Base-by-base conservation (phyloP, 2,329 filamentous ascomycete species). In the Aspergillus sclerotialis region DNA sequence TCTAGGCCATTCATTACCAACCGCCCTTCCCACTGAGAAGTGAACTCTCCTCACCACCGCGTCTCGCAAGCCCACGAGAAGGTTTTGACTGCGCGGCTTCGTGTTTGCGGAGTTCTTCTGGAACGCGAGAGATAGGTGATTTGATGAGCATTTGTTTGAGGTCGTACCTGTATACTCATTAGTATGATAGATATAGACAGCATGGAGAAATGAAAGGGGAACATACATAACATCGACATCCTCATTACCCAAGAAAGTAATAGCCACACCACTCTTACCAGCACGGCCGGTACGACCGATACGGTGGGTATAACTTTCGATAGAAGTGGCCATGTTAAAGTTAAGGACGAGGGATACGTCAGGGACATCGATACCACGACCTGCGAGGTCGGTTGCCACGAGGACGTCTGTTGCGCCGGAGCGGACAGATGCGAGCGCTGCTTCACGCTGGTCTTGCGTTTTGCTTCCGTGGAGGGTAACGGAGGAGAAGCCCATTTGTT, bases 271-370 rank as follows among this genome's bases (percentile, higher is more conserved):
- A 49, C 78, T 89, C 76, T 96, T 96, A 42, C 92, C 92, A 2
- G 92, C 92, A 80, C 92, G 84, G 72, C 92, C 92, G 2, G 92
- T 98, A 68, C 92, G 83, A 62, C 92, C 92, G 53, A 98, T 84
- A 68, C 92, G 82, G 71, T 98, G 92, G 2, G 90, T 96, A 61
- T 98, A 98, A 55, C 78, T 83, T 67, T 98, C 92, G 48, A 98
- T 96, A 48, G 73, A 87, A 9, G 69, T 80, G 1, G 92, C 84
- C 92, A 98, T 96, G 72, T 96, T 98, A 76, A 96, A 98, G 69
- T 98, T 98, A 59, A 98, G 75, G 37, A 98, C 92, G 40, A 98
- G 75, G 42, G 78, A 85, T 26, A 98, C 92, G 55, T 96, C 92
- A 0, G 84, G 80, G 4, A 98, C 89, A 64, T 98, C 92, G 60